Evolutionary conservation across 1,284 basidiomycete species (phyloP).

Genomic region (Rhizopogon parksii): DNA sequence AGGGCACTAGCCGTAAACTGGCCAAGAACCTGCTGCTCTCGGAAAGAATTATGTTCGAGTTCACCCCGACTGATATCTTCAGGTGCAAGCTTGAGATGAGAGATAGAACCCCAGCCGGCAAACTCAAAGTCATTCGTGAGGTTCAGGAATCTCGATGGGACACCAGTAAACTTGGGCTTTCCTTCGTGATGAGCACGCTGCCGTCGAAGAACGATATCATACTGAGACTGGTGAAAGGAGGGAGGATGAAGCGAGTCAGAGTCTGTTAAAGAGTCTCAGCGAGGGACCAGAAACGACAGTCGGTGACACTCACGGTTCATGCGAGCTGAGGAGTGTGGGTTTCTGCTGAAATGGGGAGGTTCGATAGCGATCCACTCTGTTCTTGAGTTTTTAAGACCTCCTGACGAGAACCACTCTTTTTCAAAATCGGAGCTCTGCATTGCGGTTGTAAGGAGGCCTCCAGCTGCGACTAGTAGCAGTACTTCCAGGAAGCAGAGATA

Average conservation of each 20-base stretch:
- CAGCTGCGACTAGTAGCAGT: too few species aligned
- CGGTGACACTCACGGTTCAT: background rate
- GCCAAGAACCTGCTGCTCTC: constrained; percentile 39
- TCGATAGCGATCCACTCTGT: background rate
- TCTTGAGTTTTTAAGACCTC: too few species aligned
- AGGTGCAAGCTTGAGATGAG: constrained; percentile 38
- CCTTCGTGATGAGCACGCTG: constrained; percentile 44
- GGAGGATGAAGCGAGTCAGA: constrained; percentile 25
- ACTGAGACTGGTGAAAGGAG: constrained; percentile 41
- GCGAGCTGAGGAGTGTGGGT: background rate
- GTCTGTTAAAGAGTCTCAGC: background rate
- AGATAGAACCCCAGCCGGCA: constrained; percentile 57
- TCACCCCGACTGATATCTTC: constrained; percentile 30
- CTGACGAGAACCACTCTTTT: too few species aligned
- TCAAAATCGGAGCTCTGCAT: too few species aligned
- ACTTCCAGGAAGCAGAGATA: too few species aligned
- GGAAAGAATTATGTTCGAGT: constrained; percentile 27
- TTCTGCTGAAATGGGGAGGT: background rate
- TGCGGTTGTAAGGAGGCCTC: too few species aligned
- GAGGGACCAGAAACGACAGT: background rate
- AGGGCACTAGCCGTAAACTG: constrained; percentile 54
- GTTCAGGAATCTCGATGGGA: constrained; percentile 56
- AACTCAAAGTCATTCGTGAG: constrained; percentile 61
- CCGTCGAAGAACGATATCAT: constrained; percentile 51
- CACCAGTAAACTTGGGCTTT: constrained; percentile 37